A percentile compares a stretch with the other conserved stretches of the same genome.
Conservation (phyloP, 345 rosid species). For the Gossypium ekmanianum region DNA sequence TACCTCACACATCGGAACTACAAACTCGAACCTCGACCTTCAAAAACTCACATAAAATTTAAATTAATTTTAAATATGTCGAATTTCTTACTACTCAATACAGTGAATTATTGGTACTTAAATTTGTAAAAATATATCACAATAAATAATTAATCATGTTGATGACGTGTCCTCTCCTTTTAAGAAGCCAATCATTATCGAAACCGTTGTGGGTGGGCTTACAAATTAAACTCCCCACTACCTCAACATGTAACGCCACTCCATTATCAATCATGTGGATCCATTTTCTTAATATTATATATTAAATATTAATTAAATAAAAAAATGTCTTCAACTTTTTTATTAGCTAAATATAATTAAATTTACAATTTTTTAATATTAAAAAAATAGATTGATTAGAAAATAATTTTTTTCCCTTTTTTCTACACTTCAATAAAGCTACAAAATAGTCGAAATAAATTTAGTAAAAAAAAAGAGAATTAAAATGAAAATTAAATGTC, state of each 20-base stretch:
- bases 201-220: slow-evolving; percentile 11
- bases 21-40: no score
- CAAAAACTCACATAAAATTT: no score
- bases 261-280: slow-evolving; percentile 11
- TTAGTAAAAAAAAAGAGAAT: not conserved
- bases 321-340: no score
- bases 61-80: not conserved
- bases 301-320: no score
- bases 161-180: slow-evolving; percentile 14
- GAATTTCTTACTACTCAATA: no score
- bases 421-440: not conserved
- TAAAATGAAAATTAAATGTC: not conserved
- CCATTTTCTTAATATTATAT: not conserved
- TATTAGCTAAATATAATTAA: not conserved
- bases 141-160: slow-evolving; percentile 4
- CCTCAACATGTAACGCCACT: not conserved
- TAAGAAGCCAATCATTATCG: slow-evolving; percentile 29
- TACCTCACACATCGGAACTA: no score
- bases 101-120: not conserved
- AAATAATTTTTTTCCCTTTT: no score
- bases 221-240: not conserved
- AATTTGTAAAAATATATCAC: not conserved
- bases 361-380: not conserved
- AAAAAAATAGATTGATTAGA: not conserved
- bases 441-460: not conserved